phyloP scores from a whole-genome alignment of 352 stramenopile species.

The Pythium scleroteichum region DNA sequence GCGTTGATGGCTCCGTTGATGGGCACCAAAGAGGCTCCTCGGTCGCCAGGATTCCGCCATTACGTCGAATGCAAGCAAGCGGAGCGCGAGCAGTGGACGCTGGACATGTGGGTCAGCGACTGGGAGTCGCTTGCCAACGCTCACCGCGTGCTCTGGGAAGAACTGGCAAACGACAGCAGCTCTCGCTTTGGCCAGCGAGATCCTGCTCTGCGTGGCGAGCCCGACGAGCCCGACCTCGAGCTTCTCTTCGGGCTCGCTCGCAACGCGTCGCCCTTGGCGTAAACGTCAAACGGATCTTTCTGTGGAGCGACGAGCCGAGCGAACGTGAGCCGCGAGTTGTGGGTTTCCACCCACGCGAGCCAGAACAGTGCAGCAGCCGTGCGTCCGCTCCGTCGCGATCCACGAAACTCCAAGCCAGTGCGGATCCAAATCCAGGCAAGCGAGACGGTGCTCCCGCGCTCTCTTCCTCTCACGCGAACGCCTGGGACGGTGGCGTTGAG shows the following conservation, averaged over 20 bases:
- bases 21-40: too few relatives aligned
- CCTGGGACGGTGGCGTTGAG: neutral
- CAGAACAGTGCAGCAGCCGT: too few relatives aligned
- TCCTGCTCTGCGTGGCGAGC: too few relatives aligned
- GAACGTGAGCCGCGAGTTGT: neutral
- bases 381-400: too few relatives aligned
- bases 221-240: constrained; percentile 24
- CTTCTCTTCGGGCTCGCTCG: constrained; percentile 10
- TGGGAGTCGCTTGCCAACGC: constrained; percentile 28
- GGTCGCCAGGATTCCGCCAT: constrained; percentile 23
- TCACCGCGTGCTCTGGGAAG: constrained; percentile 35
- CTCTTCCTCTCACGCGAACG: too few relatives aligned
- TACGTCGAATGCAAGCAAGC: constrained; percentile 32
- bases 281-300: constrained; percentile 15
- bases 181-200: too few relatives aligned
- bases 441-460: constrained; percentile 6
- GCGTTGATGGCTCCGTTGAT: constrained; percentile 3
- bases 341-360: neutral
- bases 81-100: constrained; percentile 30
- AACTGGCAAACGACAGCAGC: constrained; percentile 22
- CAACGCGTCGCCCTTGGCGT: neutral
- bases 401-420: too few relatives aligned
- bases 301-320: too few relatives aligned
- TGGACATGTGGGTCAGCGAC: constrained; percentile 29
- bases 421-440: constrained; percentile 9